phyloP scores from a whole-genome alignment of 805 yeast species.

The Candida suzukii region DNA sequence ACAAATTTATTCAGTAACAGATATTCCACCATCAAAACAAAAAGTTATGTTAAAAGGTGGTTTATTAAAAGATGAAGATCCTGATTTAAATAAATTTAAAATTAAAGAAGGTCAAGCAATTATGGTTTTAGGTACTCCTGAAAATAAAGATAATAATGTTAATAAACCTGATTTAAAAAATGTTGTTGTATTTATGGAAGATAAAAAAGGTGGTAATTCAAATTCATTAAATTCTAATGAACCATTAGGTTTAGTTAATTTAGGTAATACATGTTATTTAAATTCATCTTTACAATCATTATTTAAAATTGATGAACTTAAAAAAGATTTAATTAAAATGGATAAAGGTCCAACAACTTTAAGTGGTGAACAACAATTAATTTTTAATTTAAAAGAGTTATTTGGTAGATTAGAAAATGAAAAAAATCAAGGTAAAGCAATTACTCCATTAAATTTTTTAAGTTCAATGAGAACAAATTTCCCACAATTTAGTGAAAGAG shows the following conservation, averaged over 20 bases:
- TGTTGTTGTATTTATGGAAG: constrained; percentile 61
- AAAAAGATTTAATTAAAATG: constrained; percentile 21
- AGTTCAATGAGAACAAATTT: constrained; percentile 55
- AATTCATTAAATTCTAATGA: constrained; percentile 31
- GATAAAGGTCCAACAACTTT: constrained; percentile 5
- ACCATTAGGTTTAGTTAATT: constrained; percentile 62
- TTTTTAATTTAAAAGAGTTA: constrained; percentile 31
- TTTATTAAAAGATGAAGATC: constrained; percentile 70
- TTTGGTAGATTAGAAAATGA: constrained; percentile 39
- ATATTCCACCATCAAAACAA: constrained; percentile 84
- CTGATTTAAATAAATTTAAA: constrained; percentile 39
- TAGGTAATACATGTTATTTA: constrained; percentile 75
- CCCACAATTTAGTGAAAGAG: constrained; percentile 88
- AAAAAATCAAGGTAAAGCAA: constrained; percentile 25
- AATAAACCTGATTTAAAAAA: constrained; percentile 40
- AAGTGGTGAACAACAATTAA: constrained; percentile 18
- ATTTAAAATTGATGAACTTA: constrained; percentile 37
- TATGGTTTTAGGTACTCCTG: constrained; percentile 93
- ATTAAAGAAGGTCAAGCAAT: constrained; percentile 61
- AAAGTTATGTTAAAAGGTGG: constrained; percentile 88
- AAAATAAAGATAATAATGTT: constrained; percentile 40
- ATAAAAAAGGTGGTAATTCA: constrained; percentile 28
- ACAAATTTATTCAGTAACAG: constrained; percentile 65
- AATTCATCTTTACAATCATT: constrained; percentile 62
- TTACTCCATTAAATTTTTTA: constrained; percentile 65